Conservation (phyloP, 345 rosid genomes). For the Dovyalis caffra region DNA sequence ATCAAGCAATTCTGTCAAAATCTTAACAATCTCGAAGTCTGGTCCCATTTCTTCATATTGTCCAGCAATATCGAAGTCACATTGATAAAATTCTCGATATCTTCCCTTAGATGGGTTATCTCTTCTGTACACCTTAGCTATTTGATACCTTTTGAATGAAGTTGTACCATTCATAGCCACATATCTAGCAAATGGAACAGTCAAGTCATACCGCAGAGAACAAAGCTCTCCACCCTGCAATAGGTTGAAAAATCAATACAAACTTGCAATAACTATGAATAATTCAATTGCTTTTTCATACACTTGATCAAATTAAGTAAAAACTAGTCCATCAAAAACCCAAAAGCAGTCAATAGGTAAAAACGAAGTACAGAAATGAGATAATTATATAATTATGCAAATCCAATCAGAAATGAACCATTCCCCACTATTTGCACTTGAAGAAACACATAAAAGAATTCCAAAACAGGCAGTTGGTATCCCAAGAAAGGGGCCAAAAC, state of each 20-base stretch:
- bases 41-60: constrained; percentile 87
- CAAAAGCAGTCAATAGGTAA: not conserved
- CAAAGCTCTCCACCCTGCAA: constrained; percentile 95
- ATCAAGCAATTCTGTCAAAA: constrained; percentile 78
- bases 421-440: too few species aligned
- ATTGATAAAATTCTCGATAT: constrained; percentile 95
- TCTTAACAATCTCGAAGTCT: constrained; percentile 75
- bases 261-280: not conserved
- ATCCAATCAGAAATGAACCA: too few species aligned
- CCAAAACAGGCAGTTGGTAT: too few species aligned
- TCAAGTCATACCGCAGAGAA: constrained; percentile 86
- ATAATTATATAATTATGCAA: not conserved
- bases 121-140: constrained; percentile 87
- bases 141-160: constrained; percentile 79
- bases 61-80: constrained; percentile 96
- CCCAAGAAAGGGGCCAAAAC: too few species aligned
- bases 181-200: constrained; percentile 90
- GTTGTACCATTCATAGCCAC: constrained; percentile 90
- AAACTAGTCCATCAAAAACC: not conserved
- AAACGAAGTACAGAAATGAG: not conserved
- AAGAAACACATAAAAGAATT: too few species aligned
- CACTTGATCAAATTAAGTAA: not conserved
- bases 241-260: not conserved
- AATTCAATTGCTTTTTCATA: not conserved
- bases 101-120: constrained; percentile 96